Conservation (phyloP, 306 rosid species). For the Crataegus laevigata region DNA sequence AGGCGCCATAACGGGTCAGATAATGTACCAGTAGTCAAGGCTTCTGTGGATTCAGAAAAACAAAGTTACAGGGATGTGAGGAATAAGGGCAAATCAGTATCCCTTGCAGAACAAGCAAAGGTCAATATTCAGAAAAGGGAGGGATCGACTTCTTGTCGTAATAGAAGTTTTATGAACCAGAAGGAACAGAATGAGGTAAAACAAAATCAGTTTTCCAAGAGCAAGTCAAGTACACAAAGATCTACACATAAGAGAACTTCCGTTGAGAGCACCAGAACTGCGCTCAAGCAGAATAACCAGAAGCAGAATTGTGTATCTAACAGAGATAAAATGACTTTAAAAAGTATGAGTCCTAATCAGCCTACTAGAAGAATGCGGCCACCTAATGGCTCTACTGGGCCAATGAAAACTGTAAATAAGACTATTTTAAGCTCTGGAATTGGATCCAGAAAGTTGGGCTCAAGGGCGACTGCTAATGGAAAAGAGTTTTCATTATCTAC, state of each 20-base stretch:
- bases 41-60: slow-evolving; percentile 35
- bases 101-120: slow-evolving; percentile 40
- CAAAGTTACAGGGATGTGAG: slow-evolving; percentile 21
- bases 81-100: slow-evolving; percentile 49
- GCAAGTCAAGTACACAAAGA: slow-evolving; percentile 33
- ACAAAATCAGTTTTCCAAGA: slow-evolving; percentile 39
- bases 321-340: slow-evolving; percentile 42
- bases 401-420: slow-evolving; percentile 38
- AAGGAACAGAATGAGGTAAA: slow-evolving; percentile 44
- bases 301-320: slow-evolving; percentile 59
- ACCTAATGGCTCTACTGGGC: slow-evolving; percentile 28
- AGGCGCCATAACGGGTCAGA: slow-evolving; percentile 34
- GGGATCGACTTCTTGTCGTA: slow-evolving; percentile 26
- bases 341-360: slow-evolving; percentile 32
- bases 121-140: slow-evolving; percentile 40
- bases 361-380: slow-evolving; percentile 32
- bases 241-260: slow-evolving; percentile 42
- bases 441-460: slow-evolving; percentile 36
- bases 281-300: slow-evolving; percentile 65
- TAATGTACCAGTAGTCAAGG: slow-evolving; percentile 31
- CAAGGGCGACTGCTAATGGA: slow-evolving; percentile 27
- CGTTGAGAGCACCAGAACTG: slow-evolving; percentile 26
- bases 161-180: slow-evolving; percentile 32
- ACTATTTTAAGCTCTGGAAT: slow-evolving; percentile 29
- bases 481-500: slow-evolving; percentile 39